These are phyloP conservation scores for Gypsophila paniculata DNA, from an alignment of 179 eudicot genomes.

Conservation along the genomic window DNA sequence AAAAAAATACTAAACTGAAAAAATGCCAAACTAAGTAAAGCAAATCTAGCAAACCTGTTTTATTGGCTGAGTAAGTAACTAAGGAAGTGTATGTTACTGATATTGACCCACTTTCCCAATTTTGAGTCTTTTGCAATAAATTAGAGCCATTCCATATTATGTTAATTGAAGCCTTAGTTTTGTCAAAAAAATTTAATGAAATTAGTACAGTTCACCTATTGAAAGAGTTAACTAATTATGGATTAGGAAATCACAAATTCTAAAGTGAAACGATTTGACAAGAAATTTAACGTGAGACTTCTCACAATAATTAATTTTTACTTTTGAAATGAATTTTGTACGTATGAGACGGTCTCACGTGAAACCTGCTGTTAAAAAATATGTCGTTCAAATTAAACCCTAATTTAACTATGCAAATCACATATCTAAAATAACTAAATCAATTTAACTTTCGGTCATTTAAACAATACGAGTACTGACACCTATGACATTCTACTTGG, in stretches of 20 bases:
- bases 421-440: no score
- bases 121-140: constrained; percentile 26
- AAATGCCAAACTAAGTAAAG: constrained; percentile 20
- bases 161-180: constrained; percentile 8
- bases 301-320: no score
- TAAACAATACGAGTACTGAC: neutral
- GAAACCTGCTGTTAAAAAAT: no score
- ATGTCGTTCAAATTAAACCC: no score
- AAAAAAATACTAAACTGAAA: neutral
- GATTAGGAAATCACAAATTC: constrained; percentile 4
- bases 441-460: no score
- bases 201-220: neutral
- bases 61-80: constrained; percentile 5
- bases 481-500: constrained; percentile 18
- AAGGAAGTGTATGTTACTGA: constrained; percentile 4
- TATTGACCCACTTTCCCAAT: constrained; percentile 21
- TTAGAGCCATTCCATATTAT: constrained; percentile 15
- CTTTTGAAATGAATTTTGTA: no score
- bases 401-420: no score
- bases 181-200: constrained; percentile 8
- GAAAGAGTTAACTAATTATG: constrained; percentile 23
- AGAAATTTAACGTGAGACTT: no score
- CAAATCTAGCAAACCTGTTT: constrained; percentile 16
- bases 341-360: no score
- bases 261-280: no score